These are phyloP conservation scores for Naganishia vishniacii DNA, from an alignment of 768 basidiomycete genomes.

Conservation along the genomic window DNA sequence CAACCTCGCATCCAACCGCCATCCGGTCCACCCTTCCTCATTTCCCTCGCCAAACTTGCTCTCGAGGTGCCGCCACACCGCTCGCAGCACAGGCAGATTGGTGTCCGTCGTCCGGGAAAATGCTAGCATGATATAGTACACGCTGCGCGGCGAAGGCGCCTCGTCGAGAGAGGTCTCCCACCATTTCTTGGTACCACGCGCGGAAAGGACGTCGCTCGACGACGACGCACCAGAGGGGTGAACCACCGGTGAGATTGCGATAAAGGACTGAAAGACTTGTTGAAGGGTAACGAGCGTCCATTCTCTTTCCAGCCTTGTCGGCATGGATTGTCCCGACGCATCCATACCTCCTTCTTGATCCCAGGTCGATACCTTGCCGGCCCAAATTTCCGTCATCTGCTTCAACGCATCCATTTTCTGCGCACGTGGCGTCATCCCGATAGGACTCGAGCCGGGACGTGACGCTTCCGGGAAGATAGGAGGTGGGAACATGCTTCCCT, in stretches of 20 bases:
- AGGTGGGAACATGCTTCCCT: slow-evolving; percentile 19
- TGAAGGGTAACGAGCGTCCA: slow-evolving; percentile 34
- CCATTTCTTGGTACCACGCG: neutral
- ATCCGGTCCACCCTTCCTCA: slow-evolving; percentile 37
- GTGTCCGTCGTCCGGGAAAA: slow-evolving; percentile 35
- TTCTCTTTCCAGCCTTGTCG: neutral
- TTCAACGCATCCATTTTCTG: slow-evolving; percentile 1
- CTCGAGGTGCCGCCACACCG: slow-evolving; percentile 35
- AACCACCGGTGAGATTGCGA: slow-evolving; percentile 24
- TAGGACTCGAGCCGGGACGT: neutral
- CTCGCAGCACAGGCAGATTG: slow-evolving; percentile 28
- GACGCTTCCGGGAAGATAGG: slow-evolving; percentile 19
- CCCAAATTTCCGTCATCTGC: slow-evolving; percentile 29
- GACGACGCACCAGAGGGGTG: neutral
- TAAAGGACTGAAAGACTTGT: slow-evolving; percentile 33
- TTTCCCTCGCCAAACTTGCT: slow-evolving; percentile 39
- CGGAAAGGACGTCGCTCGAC: neutral
- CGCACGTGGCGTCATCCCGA: neutral
- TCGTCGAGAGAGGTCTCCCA: neutral
- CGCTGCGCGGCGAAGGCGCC: slow-evolving; percentile 30
- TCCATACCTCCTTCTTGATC: neutral
- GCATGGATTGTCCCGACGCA: neutral
- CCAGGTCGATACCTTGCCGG: slow-evolving; percentile 13
- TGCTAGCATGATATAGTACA: slow-evolving; percentile 36
- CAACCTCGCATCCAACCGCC: slow-evolving; percentile 38